phyloP scores from a whole-genome alignment of 2,329 filamentous ascomycete species.

The Xylaria arbuscula region DNA sequence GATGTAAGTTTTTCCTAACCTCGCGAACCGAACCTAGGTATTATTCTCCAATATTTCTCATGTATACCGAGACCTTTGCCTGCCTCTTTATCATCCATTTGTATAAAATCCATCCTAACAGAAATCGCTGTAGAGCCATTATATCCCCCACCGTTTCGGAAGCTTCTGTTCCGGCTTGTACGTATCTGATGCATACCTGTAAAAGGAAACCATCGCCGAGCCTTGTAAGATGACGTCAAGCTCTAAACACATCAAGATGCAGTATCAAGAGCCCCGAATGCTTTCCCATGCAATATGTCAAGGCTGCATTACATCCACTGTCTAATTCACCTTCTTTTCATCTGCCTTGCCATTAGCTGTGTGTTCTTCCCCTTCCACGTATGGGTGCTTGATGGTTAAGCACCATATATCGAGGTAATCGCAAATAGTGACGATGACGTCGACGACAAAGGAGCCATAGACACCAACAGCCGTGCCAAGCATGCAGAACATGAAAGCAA shows the following conservation, averaged over 20 bases:
- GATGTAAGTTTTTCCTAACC: neutral
- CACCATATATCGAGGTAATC: slow-evolving; percentile 99
- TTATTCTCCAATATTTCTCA: neutral
- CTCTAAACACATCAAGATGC: neutral
- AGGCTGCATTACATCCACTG: neutral
- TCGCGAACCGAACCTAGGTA: neutral
- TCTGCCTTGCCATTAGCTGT: slow-evolving; percentile 36
- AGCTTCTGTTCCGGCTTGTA: neutral
- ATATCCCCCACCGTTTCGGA: neutral
- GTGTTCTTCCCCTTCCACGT: slow-evolving; percentile 59
- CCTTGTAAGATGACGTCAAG: neutral
- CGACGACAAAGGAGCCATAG: slow-evolving; percentile 97
- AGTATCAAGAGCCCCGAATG: neutral
- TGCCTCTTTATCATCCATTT: slow-evolving; percentile 6
- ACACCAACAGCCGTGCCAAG: slow-evolving; percentile 86
- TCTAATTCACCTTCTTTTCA: slow-evolving; percentile 54
- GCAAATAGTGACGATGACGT: slow-evolving; percentile 97
- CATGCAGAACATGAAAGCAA: slow-evolving; percentile 90
- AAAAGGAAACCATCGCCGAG: neutral
- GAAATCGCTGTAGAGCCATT: slow-evolving; percentile 5
- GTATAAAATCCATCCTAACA: slow-evolving; percentile 22
- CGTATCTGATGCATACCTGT: neutral
- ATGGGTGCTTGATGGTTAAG: slow-evolving; percentile 91
- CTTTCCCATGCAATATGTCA: neutral
- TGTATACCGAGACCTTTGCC: neutral